These are phyloP conservation scores for Phialophora chinensis DNA, from an alignment of 2,329 filamentous ascomycete species.

Conservation along the genomic window DNA sequence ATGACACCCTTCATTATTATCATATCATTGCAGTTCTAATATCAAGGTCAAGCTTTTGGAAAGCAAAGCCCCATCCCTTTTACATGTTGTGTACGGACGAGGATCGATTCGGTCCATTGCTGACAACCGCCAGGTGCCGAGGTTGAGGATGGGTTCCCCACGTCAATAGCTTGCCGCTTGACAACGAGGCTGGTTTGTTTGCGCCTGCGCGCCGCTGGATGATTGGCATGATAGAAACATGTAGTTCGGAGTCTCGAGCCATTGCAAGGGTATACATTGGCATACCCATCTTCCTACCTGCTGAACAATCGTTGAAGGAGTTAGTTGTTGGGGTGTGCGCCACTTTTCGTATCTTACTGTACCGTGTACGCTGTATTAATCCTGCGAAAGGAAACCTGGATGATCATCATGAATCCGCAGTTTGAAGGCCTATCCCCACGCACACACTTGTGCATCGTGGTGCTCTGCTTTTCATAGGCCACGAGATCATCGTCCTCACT, in stretches of 20 bases:
- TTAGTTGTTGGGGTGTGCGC: neutral
- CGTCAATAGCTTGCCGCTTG: neutral
- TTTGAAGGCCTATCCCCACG: neutral
- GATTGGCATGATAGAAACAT: no score
- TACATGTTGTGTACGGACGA: neutral
- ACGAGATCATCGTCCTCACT: neutral
- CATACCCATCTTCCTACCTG: no score
- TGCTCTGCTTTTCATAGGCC: neutral
- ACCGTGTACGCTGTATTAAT: neutral
- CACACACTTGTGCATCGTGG: no score
- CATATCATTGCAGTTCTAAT: neutral
- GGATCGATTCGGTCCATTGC: neutral
- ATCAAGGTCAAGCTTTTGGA: neutral
- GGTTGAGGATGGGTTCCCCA: neutral
- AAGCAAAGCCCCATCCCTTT: neutral
- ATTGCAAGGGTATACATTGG: no score
- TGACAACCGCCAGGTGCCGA: constrained; percentile 6
- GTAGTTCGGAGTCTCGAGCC: no score
- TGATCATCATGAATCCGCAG: neutral
- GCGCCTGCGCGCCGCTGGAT: no score
- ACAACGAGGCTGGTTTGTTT: no score
- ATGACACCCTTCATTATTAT: neutral
- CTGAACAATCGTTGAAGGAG: no score
- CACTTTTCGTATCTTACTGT: neutral
- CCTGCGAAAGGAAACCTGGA: neutral